Evolutionary conservation across 768 basidiomycete genomes (phyloP), one percentile per base, ranked within the genome.

Genomic region (Pleurotus pulmonarius): DNA sequence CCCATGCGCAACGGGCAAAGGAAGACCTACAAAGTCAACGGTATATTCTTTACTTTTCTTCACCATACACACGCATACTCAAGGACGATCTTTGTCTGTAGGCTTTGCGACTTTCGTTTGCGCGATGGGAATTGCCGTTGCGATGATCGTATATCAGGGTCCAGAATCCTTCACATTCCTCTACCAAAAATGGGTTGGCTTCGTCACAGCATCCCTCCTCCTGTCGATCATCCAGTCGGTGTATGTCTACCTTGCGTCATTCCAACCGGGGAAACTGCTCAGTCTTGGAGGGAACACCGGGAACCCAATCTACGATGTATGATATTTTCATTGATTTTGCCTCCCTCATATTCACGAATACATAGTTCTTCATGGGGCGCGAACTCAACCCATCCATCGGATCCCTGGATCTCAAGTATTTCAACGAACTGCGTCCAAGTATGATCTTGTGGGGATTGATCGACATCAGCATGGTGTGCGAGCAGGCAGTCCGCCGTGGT

Each of bases 1-100:
- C 74, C 76, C 8, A 69, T 95, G 63, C 79, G 96, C 46, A 86
- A 85, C 40, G 95, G 94, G 0, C 77, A 75, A 53, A 86, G 79
- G 65, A 86, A 89, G 67, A 71, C 78, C 57, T 98, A 98, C 78
- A 97, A 91, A 74, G 92, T 96, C 58, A 98, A 98, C 74, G 95
- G 94, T 94, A 64, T 65, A 63, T 80, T 69, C 16, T 41, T 37
- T 37, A 26, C 49, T 43, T 54, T n/a, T 46, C 20, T 11, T 49
- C 47, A 6, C 16, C 16, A 46, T 56, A 29, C 26, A 43, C 8
- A 26, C 56, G 22, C 41, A 37, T 25, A 59, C 13, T 53, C 11
- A 37, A 48, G 20, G 58, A 26, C 26, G 41, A 37, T 24, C 58
- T 15, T 55, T 53, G 44, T 38, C 22, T 38, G 15, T 57, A 97